These are phyloP conservation scores for Aspergillus pseudonomiae DNA, from an alignment of 2,329 filamentous ascomycete species.

Conservation along the genomic window DNA sequence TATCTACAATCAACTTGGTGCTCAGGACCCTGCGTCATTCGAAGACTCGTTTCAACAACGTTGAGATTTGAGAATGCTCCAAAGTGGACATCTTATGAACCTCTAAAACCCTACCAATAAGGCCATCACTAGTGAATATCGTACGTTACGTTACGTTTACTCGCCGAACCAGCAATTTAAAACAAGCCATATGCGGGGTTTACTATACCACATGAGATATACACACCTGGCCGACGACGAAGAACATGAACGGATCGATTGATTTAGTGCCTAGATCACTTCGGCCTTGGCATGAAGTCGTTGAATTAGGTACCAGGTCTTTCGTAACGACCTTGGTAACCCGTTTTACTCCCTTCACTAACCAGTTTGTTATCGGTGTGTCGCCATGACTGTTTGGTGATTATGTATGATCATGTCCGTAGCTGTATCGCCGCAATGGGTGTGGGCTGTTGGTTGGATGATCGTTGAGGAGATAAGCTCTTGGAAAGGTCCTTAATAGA, in stretches of 20 bases:
- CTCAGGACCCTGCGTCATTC: constrained; percentile 13
- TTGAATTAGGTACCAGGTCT: neutral
- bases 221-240: neutral
- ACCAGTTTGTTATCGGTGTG: neutral
- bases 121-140: neutral
- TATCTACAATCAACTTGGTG: constrained; percentile 36
- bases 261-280: neutral
- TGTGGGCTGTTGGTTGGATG: neutral
- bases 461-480: neutral
- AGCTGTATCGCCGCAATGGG: neutral
- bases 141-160: neutral
- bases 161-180: neutral
- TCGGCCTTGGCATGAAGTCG: neutral
- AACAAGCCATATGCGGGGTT: neutral
- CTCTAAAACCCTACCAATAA: neutral
- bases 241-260: neutral
- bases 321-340: neutral
- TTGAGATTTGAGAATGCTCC: constrained; percentile 12
- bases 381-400: neutral
- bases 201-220: neutral
- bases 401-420: neutral
- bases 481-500: neutral
- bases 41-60: constrained; percentile 15
- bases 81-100: neutral
- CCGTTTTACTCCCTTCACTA: neutral